Base-by-base conservation (phyloP, 805 yeast genomes). In the Saccharomycopsis vini region DNA sequence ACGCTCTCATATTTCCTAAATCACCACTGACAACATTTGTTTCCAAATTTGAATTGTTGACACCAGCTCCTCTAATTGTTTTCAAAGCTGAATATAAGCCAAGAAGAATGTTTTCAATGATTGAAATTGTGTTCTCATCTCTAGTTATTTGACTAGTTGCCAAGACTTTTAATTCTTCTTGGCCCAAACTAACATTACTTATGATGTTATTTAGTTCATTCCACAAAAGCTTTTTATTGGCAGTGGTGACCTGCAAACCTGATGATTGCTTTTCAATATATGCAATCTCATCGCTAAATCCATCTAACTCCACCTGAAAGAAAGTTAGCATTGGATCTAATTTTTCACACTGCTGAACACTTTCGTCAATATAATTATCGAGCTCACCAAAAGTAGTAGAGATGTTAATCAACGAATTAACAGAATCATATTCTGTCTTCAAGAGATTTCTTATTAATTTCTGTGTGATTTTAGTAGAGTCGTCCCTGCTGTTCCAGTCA, bases 181-280 rank as follows among this genome's bases (percentile, higher is more conserved):
- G 73, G 50, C 79, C 78, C 22, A 87, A 67, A 44, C 79, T 74
- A 6, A 84, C 82, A n/a, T 85, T 81, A 39, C 73, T 72, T 49
- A 88, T 62, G 37, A 88, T 68, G n/a, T 71, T 75, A 32, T 74
- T 73, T 43, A 88, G 68, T 48, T 85, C 88, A 38, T 72, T 75
- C 69, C 79, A 81, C 20, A 88, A 65, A n/a, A 71, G 58, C 54
- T 84, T 85, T 59, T 83, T 84, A 62, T 89, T 89, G 36, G 85
- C 78, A 4, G 90, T 76, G 52, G 79, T 80, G 5, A 89, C 81
- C 61, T 89, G 96, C 15, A 87, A 61, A 39, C 95, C 95, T 53
- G 81, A 77, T 2, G 89, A 79, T 56, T 81, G 83, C 29, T 69
- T 67, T 56, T 87, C 95, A 34, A 88, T 77, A 41, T 71, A 73